phyloP scores from a whole-genome alignment of 1,139 yeast species.

The Taphrina wiesneri region DNA sequence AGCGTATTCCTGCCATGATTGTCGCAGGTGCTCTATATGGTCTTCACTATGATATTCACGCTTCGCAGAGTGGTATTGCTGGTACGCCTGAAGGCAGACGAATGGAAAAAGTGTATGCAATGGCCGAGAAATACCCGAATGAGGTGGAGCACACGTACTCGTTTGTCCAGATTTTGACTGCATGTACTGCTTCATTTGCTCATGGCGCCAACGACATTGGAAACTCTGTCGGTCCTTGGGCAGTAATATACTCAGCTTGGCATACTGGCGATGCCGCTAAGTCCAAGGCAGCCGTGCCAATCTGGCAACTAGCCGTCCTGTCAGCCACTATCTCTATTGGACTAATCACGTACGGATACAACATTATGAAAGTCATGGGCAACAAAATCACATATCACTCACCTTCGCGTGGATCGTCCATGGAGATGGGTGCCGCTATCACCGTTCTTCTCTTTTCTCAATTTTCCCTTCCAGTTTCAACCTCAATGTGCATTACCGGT shows the following conservation, averaged over 20 bases:
- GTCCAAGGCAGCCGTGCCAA: constrained; percentile 61
- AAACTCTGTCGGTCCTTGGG: constrained; percentile 74
- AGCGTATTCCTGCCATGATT: constrained; percentile 32
- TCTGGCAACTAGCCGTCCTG: constrained; percentile 70
- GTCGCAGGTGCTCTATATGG: constrained; percentile 30
- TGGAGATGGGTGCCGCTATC: constrained; percentile 77
- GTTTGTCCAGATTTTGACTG: constrained; percentile 69
- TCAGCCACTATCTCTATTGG: constrained; percentile 71
- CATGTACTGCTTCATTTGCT: constrained; percentile 78
- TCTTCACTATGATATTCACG: constrained; percentile 31
- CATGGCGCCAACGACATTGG: constrained; percentile 82
- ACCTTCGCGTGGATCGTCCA: constrained; percentile 76
- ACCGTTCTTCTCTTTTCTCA: constrained; percentile 77
- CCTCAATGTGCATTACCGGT: constrained; percentile 80
- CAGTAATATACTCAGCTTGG: constrained; percentile 69
- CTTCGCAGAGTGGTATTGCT: constrained; percentile 36
- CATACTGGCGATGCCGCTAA: constrained; percentile 52
- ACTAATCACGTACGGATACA: constrained; percentile 71
- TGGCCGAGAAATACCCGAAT: constrained; percentile 68
- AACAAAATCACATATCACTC: constrained; percentile 74
- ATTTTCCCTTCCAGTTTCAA: constrained; percentile 68
- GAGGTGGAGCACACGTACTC: constrained; percentile 71
- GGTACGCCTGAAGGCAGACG: constrained; percentile 47
- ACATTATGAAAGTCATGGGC: constrained; percentile 70
- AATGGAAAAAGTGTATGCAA: constrained; percentile 44